These are phyloP conservation scores for Hypoxylon sp. DNA, from an alignment of 2,329 filamentous ascomycete genomes.

Conservation along the genomic window DNA sequence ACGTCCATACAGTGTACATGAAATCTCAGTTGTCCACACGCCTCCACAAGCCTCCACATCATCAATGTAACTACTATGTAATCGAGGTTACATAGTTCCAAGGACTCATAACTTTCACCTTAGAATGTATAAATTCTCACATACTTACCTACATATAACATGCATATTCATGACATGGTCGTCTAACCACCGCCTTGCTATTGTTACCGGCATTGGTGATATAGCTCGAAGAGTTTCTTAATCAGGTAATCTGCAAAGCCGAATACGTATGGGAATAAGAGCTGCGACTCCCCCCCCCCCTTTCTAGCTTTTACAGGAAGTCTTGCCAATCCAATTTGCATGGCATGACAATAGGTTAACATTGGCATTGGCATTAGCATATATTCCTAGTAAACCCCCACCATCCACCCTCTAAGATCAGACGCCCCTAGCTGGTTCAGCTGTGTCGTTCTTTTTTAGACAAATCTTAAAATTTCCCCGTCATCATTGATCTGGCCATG, in stretches of 20 bases:
- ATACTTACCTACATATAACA: conserved; percentile 22
- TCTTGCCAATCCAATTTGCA: conserved; percentile 4
- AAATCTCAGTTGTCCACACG: not conserved
- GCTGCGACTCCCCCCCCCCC: not conserved
- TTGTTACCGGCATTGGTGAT: conserved; percentile 6
- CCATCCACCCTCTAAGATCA: not conserved
- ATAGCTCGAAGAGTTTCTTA: not conserved
- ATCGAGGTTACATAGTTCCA: not conserved
- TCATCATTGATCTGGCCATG: not conserved
- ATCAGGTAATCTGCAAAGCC: conserved; percentile 6
- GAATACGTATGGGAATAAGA: conserved; percentile 11
- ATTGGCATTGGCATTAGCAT: conserved; percentile 3
- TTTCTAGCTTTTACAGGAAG: not conserved
- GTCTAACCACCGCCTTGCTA: conserved; percentile 1
- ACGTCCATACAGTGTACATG: not conserved
- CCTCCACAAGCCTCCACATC: conserved; percentile 15
- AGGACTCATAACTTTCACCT: not conserved
- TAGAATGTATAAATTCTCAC: not conserved
- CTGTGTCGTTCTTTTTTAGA: conserved; percentile 3
- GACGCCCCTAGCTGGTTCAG: conserved; percentile 14
- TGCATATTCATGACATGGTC: conserved; percentile 19
- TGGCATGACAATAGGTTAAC: not conserved
- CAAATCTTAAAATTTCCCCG: not conserved
- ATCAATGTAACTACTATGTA: conserved; percentile 18
- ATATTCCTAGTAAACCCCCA: conserved; percentile 6